Evolutionary conservation across 371 early-diverging fungal genomes (phyloP), one percentile per base, ranked within the genome.

Genomic region (Actinomortierella ambigua): DNA sequence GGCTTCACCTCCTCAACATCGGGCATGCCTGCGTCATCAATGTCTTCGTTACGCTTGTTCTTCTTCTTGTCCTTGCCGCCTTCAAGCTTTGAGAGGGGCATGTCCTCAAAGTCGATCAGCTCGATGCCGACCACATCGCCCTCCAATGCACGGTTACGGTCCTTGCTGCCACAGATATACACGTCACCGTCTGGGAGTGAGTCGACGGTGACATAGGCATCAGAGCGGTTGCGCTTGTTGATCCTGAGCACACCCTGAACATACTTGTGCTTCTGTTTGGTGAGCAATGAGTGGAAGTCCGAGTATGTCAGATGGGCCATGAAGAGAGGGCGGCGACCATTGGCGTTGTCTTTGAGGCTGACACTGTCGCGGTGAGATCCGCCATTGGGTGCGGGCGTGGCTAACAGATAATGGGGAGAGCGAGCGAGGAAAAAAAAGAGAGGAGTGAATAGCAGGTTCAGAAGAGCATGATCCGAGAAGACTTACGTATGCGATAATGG

Each of bases 101-200:
- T 78, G 59, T 89, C 91, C 9, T 83, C 84, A 0, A 86, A 88
- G 55, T 85, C 85, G n/a, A 97, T 81, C 27, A 95, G 63, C 61
- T 84, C 80, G 9, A 97, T 81, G 18, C 89, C 91, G n/a, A 97
- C 97, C 6, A 87, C 77, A 65, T 97, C 97, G 3, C 94, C 94
- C 52, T 93, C 92, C 22, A 95, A 68, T 1, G 96, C 95, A 28
- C 97, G 88, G 79, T 97, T 97, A 49, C 94, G 88, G 49, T 84
- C 82, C 42, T 80, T 77, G 39, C 87, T 85, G 27, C 94, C 94
- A 50, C 86, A 90, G 9, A 95, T 88, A 70, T 88, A 91, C 17
- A 93, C 86, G 75, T 93, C 91, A 8, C 79, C 76, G 57, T 83
- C 86, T 53, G 84, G 63, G 27, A 85, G 84, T 1, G 63, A 66